Evolutionary conservation across 75 land plant genomes (phyloP), one percentile per base, ranked within the genome.

Genomic region (Picea glauca): DNA sequence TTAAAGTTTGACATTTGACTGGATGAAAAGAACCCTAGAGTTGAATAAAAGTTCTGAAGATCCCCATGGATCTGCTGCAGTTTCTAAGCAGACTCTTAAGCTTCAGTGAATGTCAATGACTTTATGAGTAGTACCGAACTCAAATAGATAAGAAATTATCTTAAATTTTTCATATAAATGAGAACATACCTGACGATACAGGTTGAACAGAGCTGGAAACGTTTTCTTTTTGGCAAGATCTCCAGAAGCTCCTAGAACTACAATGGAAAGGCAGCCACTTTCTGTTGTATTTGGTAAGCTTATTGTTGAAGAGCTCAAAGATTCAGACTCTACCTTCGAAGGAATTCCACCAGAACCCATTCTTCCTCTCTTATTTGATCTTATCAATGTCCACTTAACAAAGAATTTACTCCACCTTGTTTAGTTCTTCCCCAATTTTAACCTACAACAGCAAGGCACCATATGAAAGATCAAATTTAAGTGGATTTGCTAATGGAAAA

Each of bases 171-270:
- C 8, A 14, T 40, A 78, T 20, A 18, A 30, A 35, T 7, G 4
- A 11, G 23, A 76, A 17, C 70, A 18, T 60, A 93, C 96, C 90
- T 93, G 96, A 4, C 79, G 77, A 35, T 67, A 93, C 17, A 93
- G 91, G 76, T 94, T 81, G 84, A 89, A 94, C 14, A 94, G 85
- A 2, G 98, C 98, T 13, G 98, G 98, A 80, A 93, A 94, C 26
- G 98, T 94, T 79, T 94, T 94, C 83, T 94, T 94, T 88, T 94
- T 94, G 68, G 98, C 98, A 70, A 94, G 95, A 81, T 94, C 98
- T 73, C 98, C 98, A 26, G 98, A 94, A 79, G 98, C 98, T 74
- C 98, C 98, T 62, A 94, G 92, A 13, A 94, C 93, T 54, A 94
- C 75, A 15, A 94, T 81, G 13, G 98, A 89, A 30, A 94, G 91